Evolutionary conservation across 345 rosid species (phyloP).

Genomic region (Populus deltoides): DNA sequence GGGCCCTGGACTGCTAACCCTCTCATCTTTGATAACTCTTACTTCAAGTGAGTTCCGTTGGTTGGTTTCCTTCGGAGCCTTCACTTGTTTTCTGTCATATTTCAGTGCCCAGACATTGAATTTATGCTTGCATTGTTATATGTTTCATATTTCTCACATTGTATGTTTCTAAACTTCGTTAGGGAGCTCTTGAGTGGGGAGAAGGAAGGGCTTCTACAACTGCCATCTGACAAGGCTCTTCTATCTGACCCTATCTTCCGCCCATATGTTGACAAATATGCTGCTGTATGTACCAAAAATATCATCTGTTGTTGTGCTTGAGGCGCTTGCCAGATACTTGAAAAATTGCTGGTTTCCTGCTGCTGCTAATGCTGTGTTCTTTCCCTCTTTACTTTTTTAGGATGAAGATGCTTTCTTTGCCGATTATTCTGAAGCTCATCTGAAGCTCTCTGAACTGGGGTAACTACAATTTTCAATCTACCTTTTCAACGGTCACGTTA

Average conservation of each 20-base stretch:
- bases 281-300: slow-evolving; percentile 42
- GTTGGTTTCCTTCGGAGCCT: neutral
- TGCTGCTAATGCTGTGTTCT: neutral
- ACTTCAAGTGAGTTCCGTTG: slow-evolving; percentile 60
- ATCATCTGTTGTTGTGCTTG: neutral
- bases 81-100: neutral
- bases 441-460: slow-evolving; percentile 98
- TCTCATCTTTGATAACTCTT: slow-evolving; percentile 82
- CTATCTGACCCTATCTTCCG: slow-evolving; percentile 83
- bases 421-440: slow-evolving; percentile 75
- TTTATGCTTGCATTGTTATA: neutral
- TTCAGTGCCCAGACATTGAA: too few relatives aligned
- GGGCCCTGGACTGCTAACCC: slow-evolving; percentile 94
- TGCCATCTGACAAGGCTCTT: slow-evolving; percentile 82
- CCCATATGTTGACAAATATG: slow-evolving; percentile 86
- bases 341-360: neutral
- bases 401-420: slow-evolving; percentile 90
- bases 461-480: slow-evolving; percentile 10
- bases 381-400: slow-evolving; percentile 27
- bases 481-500: too few relatives aligned
- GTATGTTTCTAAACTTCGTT: neutral
- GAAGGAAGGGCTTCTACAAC: slow-evolving; percentile 77
- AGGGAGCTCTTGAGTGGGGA: slow-evolving; percentile 86
- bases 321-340: neutral
- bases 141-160: neutral